Evolutionary conservation across 2,329 filamentous ascomycete species (phyloP).

Genomic region (Talaromyces sp.): DNA sequence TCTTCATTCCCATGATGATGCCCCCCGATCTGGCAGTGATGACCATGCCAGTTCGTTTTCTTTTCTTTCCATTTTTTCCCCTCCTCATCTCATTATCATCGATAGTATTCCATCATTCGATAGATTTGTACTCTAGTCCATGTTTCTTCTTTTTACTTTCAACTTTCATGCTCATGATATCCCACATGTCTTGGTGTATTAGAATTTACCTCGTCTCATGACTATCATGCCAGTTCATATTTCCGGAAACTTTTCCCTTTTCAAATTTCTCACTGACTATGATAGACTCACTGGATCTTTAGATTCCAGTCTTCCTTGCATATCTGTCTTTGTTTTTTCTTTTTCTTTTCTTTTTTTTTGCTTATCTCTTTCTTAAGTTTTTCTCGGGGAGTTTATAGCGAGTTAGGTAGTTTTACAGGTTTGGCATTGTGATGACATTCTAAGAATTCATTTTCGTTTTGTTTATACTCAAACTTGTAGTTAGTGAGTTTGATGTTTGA

Average conservation of each 20-base stretch:
- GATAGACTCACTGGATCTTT: background rate
- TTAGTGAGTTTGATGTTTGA: background rate
- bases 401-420: background rate
- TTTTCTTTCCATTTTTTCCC: too few species aligned
- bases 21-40: slow-evolving; percentile 7
- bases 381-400: slow-evolving; percentile 2
- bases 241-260: too few species aligned
- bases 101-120: background rate
- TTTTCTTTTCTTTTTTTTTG: background rate
- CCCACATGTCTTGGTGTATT: slow-evolving; percentile 10
- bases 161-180: slow-evolving; percentile 13
- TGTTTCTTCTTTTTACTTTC: background rate
- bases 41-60: slow-evolving; percentile 9
- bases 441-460: background rate
- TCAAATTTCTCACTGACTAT: background rate
- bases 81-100: too few species aligned
- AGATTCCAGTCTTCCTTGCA: background rate
- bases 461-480: background rate
- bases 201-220: background rate
- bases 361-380: background rate
- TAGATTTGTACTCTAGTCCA: background rate
- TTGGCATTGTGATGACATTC: background rate
- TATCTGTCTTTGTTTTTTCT: background rate
- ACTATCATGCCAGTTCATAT: background rate
- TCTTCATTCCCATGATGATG: slow-evolving; percentile 1